phyloP scores from a whole-genome alignment of 148 eudicot species.

The Salicornia ramosissima region DNA sequence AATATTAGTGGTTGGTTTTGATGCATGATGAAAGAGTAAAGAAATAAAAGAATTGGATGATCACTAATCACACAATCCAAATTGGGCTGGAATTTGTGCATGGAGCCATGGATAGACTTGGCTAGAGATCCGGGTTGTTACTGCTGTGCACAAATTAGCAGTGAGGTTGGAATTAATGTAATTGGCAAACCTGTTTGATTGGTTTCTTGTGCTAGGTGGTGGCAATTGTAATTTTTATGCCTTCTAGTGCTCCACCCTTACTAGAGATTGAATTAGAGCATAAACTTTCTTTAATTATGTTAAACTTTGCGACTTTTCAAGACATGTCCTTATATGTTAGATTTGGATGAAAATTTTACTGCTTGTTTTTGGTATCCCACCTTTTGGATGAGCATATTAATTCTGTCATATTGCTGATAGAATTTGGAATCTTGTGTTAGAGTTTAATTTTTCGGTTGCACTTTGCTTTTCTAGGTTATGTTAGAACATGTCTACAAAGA shows the following conservation, averaged over 20 bases:
- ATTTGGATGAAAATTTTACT: neutral
- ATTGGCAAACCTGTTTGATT: neutral
- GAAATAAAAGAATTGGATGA: neutral
- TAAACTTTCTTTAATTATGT: neutral
- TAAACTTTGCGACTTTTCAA: neutral
- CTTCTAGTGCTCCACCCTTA: neutral
- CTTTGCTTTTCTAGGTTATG: neutral
- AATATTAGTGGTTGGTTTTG: neutral
- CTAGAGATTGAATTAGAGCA: neutral
- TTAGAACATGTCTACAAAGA: neutral
- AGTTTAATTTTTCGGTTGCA: neutral
- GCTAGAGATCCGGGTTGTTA: neutral
- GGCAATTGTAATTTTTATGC: neutral
- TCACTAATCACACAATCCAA: neutral
- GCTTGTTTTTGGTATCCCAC: neutral
- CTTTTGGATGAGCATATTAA: neutral
- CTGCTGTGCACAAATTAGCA: neutral
- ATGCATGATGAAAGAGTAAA: neutral
- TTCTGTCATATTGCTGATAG: neutral
- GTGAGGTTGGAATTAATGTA: neutral
- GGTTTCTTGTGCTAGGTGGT: no score
- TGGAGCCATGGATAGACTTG: conserved; percentile 6
- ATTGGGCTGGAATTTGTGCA: neutral
- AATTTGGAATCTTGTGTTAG: neutral
- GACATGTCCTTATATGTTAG: neutral